A percentile compares a stretch with the other conserved stretches of the same genome.
phyloP scores from a whole-genome alignment of 345 rosid genomes.

The Linum trigynum region DNA sequence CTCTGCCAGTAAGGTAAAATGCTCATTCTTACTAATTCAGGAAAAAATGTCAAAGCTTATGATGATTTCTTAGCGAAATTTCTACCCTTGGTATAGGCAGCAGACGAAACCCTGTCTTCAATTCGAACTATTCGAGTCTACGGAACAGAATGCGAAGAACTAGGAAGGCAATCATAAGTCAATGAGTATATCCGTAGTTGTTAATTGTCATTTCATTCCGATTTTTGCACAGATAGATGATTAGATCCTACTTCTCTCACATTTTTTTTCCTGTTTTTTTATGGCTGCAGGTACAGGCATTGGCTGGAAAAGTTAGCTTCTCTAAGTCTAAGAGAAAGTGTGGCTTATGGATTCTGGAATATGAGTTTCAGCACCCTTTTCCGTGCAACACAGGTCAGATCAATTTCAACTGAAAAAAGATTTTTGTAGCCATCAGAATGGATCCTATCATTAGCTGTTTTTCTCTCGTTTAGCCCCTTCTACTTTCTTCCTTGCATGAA shows the following conservation, averaged over 20 bases:
- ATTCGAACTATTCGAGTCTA: slow-evolving; percentile 34
- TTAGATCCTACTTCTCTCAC: not conserved
- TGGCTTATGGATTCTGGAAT: slow-evolving; percentile 39
- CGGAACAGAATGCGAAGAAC: slow-evolving; percentile 43
- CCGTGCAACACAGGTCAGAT: slow-evolving; percentile 40
- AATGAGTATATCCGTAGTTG: slow-evolving; percentile 10
- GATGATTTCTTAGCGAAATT: slow-evolving; percentile 5
- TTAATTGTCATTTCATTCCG: slow-evolving; percentile 5
- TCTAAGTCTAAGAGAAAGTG: slow-evolving; percentile 28
- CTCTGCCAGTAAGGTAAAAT: slow-evolving; percentile 33
- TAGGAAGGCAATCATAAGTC: slow-evolving; percentile 32
- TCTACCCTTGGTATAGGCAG: slow-evolving; percentile 25
- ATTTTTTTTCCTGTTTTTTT: not conserved
- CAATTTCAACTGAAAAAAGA: not conserved
- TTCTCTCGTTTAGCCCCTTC: not conserved
- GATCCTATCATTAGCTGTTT: not conserved
- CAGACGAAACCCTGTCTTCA: slow-evolving; percentile 40
- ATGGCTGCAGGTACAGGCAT: slow-evolving; percentile 34
- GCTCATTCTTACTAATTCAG: slow-evolving; percentile 4
- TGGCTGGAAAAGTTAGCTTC: slow-evolving; percentile 37
- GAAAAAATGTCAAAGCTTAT: slow-evolving; percentile 1
- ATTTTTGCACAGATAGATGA: not conserved
- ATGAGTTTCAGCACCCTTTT: slow-evolving; percentile 37
- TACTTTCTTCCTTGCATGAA: not conserved
- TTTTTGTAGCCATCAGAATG: not conserved